Percentiles rank a stretch among this genome's conserved stretches.
Conservation (phyloP, 768 basidiomycete species). For the Auricularia cornea region DNA sequence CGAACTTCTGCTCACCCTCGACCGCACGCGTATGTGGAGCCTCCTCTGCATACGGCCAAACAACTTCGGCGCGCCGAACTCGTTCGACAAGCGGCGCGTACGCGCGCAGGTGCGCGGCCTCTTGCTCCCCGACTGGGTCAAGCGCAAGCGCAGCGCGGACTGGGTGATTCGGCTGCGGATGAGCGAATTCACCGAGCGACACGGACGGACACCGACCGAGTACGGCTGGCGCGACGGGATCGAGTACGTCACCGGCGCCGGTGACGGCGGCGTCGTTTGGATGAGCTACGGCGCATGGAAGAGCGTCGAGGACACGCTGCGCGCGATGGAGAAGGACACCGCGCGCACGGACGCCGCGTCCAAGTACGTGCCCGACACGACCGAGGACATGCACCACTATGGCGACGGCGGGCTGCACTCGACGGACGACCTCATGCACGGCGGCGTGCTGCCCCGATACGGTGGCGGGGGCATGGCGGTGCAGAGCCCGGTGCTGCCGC, state of each 20-base stretch:
- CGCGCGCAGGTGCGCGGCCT: conserved; percentile 71
- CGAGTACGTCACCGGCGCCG: conserved; percentile 50
- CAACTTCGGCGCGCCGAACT: conserved; percentile 78
- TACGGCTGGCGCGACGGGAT: conserved; percentile 71
- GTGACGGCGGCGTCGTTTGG: conserved; percentile 55
- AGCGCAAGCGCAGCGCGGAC: conserved; percentile 49
- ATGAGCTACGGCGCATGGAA: conserved; percentile 75
- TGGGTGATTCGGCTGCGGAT: conserved; percentile 56
- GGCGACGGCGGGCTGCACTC: neutral
- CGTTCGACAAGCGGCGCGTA: conserved; percentile 84
- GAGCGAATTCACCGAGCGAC: conserved; percentile 62
- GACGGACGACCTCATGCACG: too few species aligned
- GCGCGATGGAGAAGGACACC: conserved; percentile 56
- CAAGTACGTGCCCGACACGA: conserved; percentile 1
- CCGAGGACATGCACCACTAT: conserved; percentile 4
- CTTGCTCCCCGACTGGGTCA: conserved; percentile 64
- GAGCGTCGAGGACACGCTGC: conserved; percentile 65
- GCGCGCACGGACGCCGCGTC: neutral
- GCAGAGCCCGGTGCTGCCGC: neutral
- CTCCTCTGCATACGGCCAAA: conserved; percentile 82
- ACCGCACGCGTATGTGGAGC: conserved; percentile 61
- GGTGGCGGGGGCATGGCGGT: too few species aligned
- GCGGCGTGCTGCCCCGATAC: too few species aligned
- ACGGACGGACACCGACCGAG: conserved; percentile 45
- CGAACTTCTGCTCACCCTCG: conserved; percentile 40